Evolutionary conservation across 2,329 filamentous ascomycete genomes (phyloP), one percentile per base, ranked within the genome.

Genomic region (Hypomyces perniciosus): DNA sequence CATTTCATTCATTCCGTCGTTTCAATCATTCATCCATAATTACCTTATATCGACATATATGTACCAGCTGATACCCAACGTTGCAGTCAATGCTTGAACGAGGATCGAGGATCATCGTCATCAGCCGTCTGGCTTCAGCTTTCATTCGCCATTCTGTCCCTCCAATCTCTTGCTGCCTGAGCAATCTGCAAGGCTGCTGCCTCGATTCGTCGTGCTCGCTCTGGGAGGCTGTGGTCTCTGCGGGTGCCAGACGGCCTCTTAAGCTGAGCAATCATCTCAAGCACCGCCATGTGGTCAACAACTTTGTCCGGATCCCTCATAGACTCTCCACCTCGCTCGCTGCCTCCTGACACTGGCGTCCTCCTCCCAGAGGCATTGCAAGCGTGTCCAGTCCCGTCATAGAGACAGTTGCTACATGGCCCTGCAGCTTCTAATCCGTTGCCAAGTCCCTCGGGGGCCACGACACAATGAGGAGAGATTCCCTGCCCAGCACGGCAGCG

Each of bases 201-300:
- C 34, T 62, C 61, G 44, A 65, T 62, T 40, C 58, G 55, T 38
- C 54, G 49, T 12, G 59, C 61, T 41, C 58, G 53, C 8, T 54
- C 54, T 9, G 56, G 50, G 30, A 62, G 53, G 44, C 59, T 59
- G 28, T 59, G 46, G 48, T 59, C 48, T 37, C 55, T 42, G 26
- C 52, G 53, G 28, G 49, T 50, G 6, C 55, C 55, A 13, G 53
- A 53, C 37, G 56, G 57, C 35, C 54, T 52, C 48, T 55, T 59
- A 31, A 57, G 52, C 43, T 54, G 57, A 4, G 59, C 61, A 52
- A 62, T 62, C 40, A 63, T 51, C 44, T 62, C 60, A 45, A 61
- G 56, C 6, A 63, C 61, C 5, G 61, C 61, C 45, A 61, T 57
- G 35, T 62, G 57, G 35, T 63, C 60, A n/a, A 59, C 52, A 9